Base-by-base conservation (phyloP, 148 eudicot species). In the Persicaria tinctoria region DNA sequence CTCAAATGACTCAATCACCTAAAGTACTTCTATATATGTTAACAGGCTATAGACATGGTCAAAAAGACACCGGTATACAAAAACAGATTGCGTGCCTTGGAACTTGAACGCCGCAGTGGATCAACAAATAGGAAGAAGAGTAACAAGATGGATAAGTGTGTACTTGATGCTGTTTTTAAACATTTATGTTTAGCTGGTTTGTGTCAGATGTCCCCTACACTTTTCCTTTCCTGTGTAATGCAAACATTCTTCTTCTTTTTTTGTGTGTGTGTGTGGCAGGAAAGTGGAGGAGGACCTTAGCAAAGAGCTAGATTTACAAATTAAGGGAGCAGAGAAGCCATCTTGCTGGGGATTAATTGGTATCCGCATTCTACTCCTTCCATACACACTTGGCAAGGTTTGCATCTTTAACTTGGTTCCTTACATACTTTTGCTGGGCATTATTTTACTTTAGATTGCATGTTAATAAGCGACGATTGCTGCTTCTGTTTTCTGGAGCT, bases 61-160 rank as follows among this genome's bases (percentile, higher is more conserved):
- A 94, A 86, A 79, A 94, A 90, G 84, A 86, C 98, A 51, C 98
- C 98, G 46, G 98, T 93, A 60, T 94, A 91, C 84, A 94, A 94
- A 83, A 94, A 94, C 78, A 86, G 80, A 79, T 79, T 94, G 8
- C 85, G 85, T 70, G 96, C 97, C 18, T 69, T 94, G 86, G 93
- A 91, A 83, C 88, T 91, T 76, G 97, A 94, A 75, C 97, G 98
- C 77, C 89, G 84, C 76, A 96, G 98, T 54, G 96, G 92, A 53
- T 74, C 84, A 77, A 81, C 91, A 74, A 94, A 80, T 73, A 94
- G 74, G 79, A 94, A 90, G 85, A 94, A 88, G 85, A 80, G 79
- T 76, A 83, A 77, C 82, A 90, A 89, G 76, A 87, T 81, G 77
- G 83, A 86, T 85, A 94, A 85, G 98, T 91, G 80, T 63, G 84